A percentile compares a stretch with the other conserved stretches of the same genome.
These are phyloP conservation scores for Elsinoe fawcettii DNA, from an alignment of 2,329 filamentous ascomycete genomes.

Conservation along the genomic window DNA sequence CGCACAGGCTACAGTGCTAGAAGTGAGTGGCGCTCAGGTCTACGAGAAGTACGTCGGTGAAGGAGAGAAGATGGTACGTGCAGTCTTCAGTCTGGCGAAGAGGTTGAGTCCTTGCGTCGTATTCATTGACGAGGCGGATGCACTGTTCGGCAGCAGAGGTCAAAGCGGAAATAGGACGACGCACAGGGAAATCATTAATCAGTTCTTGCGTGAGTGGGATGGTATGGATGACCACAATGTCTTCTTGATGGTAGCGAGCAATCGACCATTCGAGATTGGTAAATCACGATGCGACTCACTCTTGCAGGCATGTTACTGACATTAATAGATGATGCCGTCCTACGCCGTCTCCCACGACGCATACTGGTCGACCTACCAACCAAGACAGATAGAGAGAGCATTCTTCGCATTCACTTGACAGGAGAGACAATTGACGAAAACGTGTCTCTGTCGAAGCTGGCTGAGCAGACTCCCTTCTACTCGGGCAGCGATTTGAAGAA, in stretches of 20 bases:
- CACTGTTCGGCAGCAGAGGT: slow-evolving; percentile 73
- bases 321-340: slow-evolving; percentile 70
- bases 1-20: slow-evolving; percentile 62
- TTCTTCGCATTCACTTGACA: slow-evolving; percentile 63
- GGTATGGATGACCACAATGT: slow-evolving; percentile 72
- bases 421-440: slow-evolving; percentile 55
- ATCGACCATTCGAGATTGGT: slow-evolving; percentile 70
- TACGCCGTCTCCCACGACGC: slow-evolving; percentile 65
- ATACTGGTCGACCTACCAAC: slow-evolving; percentile 67
- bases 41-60: slow-evolving; percentile 97
- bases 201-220: slow-evolving; percentile 95
- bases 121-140: slow-evolving; percentile 95
- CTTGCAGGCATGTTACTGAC: not conserved
- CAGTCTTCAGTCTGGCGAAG: slow-evolving; percentile 83
- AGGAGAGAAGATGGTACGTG: slow-evolving; percentile 90
- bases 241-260: slow-evolving; percentile 98
- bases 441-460: slow-evolving; percentile 56
- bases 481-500: slow-evolving; percentile 81
- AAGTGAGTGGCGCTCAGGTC: slow-evolving; percentile 82
- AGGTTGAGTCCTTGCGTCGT: slow-evolving; percentile 88
- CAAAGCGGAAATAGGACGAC: slow-evolving; percentile 57
- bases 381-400: slow-evolving; percentile 57
- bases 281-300: not conserved
- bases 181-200: slow-evolving; percentile 87
- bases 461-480: slow-evolving; percentile 64